Evolutionary conservation across 2,329 filamentous ascomycete genomes (phyloP).

Genomic region (Lecanicillium sp.): DNA sequence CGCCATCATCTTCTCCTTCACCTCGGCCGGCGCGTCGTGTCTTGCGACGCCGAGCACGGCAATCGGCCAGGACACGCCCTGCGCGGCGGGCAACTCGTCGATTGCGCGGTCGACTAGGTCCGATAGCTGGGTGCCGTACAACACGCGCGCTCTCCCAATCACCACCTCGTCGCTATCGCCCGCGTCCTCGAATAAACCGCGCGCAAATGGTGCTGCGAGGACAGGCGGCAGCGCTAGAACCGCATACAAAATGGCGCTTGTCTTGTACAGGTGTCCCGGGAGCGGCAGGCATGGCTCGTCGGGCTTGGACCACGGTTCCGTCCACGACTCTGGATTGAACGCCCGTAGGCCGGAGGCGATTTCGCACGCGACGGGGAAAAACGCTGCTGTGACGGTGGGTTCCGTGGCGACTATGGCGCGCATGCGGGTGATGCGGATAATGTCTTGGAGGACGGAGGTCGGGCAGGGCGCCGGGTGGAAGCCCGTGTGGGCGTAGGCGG

Average conservation of each 20-base stretch:
- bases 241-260: neutral
- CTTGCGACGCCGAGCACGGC: slow-evolving; percentile 5
- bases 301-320: slow-evolving; percentile 5
- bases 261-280: slow-evolving; percentile 8
- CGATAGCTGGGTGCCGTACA: neutral
- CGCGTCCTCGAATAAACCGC: too few relatives aligned
- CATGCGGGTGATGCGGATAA: slow-evolving; percentile 8
- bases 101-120: slow-evolving; percentile 1
- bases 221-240: slow-evolving; percentile 1
- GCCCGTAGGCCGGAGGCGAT: neutral
- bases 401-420: slow-evolving; percentile 5
- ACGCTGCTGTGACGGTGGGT: neutral
- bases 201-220: slow-evolving; percentile 5
- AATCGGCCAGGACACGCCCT: slow-evolving; percentile 8
- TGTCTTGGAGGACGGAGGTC: slow-evolving; percentile 8
- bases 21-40: slow-evolving; percentile 2
- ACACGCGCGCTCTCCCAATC: neutral
- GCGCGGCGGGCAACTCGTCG: neutral
- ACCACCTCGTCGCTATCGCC: neutral
- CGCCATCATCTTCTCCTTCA: neutral
- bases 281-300: slow-evolving; percentile 5
- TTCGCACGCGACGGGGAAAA: slow-evolving; percentile 7
- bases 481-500: slow-evolving; percentile 11
- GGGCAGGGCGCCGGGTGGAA: slow-evolving; percentile 8
- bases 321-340: slow-evolving; percentile 1